Evolutionary conservation across 805 yeast species (phyloP).

Genomic region (Yamadazyma philogaea): DNA sequence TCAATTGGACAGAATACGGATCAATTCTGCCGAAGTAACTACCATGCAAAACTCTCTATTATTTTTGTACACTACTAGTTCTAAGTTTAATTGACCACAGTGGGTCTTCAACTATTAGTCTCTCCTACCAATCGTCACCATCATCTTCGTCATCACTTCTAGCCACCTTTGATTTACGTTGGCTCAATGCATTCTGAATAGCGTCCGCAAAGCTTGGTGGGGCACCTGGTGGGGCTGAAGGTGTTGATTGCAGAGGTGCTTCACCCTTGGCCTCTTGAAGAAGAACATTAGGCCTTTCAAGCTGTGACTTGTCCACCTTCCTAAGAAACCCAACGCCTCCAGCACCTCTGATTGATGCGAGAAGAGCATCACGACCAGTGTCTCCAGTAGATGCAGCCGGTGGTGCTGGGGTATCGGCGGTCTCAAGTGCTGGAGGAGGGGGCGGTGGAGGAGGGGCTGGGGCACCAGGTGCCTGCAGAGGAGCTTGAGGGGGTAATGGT

Average conservation of each 20-base stretch:
- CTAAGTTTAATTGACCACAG: no score
- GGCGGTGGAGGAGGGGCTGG: slow-evolving; percentile 22
- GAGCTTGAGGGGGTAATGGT: slow-evolving; percentile 14
- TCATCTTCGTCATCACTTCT: slow-evolving; percentile 83
- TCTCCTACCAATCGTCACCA: slow-evolving; percentile 47
- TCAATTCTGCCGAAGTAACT: neutral
- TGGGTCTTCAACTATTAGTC: neutral
- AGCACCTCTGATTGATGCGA: slow-evolving; percentile 82
- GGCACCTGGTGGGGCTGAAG: slow-evolving; percentile 46
- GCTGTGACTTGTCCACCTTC: slow-evolving; percentile 77
- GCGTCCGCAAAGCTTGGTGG: slow-evolving; percentile 81
- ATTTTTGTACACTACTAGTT: neutral
- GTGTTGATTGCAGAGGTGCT: slow-evolving; percentile 24
- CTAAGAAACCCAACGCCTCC: slow-evolving; percentile 69
- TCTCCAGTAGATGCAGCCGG: slow-evolving; percentile 37
- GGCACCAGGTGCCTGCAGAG: slow-evolving; percentile 20
- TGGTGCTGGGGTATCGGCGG: slow-evolving; percentile 20
- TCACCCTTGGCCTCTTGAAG: slow-evolving; percentile 73
- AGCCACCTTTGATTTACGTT: slow-evolving; percentile 78
- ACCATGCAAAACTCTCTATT: neutral
- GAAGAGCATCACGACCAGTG: slow-evolving; percentile 70
- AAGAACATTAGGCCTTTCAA: slow-evolving; percentile 74
- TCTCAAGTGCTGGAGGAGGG: slow-evolving; percentile 17
- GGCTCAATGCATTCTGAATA: slow-evolving; percentile 77
- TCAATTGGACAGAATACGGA: neutral